Conservation (phyloP, 108 stramenopile genomes). For the Conticribra weissflogii region DNA sequence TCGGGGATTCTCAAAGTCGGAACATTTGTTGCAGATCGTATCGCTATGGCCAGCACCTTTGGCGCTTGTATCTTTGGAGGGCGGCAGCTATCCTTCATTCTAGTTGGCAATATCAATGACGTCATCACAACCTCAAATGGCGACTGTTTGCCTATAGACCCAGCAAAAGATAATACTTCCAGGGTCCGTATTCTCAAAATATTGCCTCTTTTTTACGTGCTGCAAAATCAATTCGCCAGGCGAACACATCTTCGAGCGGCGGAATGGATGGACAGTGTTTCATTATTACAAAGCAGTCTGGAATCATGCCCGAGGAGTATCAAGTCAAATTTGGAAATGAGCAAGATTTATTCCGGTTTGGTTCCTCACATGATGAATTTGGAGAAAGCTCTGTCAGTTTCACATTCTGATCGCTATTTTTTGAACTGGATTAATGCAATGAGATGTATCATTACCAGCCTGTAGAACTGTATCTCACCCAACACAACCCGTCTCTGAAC, state of each 20-base stretch:
- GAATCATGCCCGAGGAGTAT: slow-evolving; percentile 76
- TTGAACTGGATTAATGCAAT: background rate
- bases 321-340: slow-evolving; percentile 82
- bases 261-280: slow-evolving; percentile 81
- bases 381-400: slow-evolving; percentile 43
- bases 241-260: slow-evolving; percentile 55
- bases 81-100: slow-evolving; percentile 25
- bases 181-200: too few relatives aligned
- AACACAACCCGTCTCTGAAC: background rate
- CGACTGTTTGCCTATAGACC: too few relatives aligned
- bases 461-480: background rate
- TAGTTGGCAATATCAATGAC: slow-evolving; percentile 7
- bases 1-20: slow-evolving; percentile 83
- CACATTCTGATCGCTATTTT: background rate
- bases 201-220: too few relatives aligned
- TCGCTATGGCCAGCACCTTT: slow-evolving; percentile 76
- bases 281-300: slow-evolving; percentile 65
- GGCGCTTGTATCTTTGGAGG: slow-evolving; percentile 61
- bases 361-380: slow-evolving; percentile 67
- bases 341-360: slow-evolving; percentile 78
- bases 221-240: slow-evolving; percentile 19
- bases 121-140: background rate
- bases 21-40: slow-evolving; percentile 85
- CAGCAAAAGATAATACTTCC: too few relatives aligned
- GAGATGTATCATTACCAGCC: slow-evolving; percentile 1